Percentiles rank a stretch among this genome's conserved stretches.
phyloP scores from a whole-genome alignment of 306 rosid genomes.

The Malus domestica region ASM211411v1 NC_041803.1:7611001-7611500 shows the following conservation, averaged over 20 bases:
- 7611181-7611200: slow-evolving; percentile 67
- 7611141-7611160: neutral
- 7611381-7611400: slow-evolving; percentile 68
- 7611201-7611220: slow-evolving; percentile 88
- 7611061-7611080: neutral
- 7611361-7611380: slow-evolving; percentile 92
- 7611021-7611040: neutral
- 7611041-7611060: neutral
- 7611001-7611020: neutral
- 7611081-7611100: neutral
- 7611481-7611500: neutral
- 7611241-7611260: slow-evolving; percentile 98
- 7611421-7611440: neutral
- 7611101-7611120: neutral
- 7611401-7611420: slow-evolving; percentile 18
- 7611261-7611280: slow-evolving; percentile 92
- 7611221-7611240: slow-evolving; percentile 95
- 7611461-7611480: neutral
- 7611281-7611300: slow-evolving; percentile 95
- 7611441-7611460: neutral
- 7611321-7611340: slow-evolving; percentile 97
- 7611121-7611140: neutral
- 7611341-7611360: slow-evolving; percentile 98
- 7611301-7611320: slow-evolving; percentile 96
- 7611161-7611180: neutral